Percentiles rank a stretch among this genome's conserved stretches.
Evolutionary conservation across 441 rosid genomes (phyloP).

Genomic region (Pelargonium australe): DNA sequence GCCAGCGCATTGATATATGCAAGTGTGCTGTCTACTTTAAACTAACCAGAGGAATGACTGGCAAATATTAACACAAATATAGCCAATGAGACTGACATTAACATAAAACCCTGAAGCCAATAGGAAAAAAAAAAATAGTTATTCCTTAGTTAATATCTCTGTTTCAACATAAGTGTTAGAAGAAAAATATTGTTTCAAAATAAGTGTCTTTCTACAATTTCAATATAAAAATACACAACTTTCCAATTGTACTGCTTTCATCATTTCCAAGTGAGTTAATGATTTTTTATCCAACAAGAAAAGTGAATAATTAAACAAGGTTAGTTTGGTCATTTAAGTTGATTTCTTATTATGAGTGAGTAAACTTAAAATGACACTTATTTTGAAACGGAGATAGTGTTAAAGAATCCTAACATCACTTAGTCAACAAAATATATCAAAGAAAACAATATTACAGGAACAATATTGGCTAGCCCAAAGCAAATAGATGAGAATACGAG

Average conservation of each 20-base stretch:
- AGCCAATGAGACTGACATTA: not conserved
- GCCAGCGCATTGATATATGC: not conserved
- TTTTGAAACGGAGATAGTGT: not conserved
- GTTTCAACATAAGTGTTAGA: too few species aligned
- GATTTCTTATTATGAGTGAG: too few species aligned
- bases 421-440: not conserved
- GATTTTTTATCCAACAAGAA: too few species aligned
- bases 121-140: not conserved
- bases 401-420: conserved; percentile 2
- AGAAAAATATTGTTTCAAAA: too few species aligned
- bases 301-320: too few species aligned
- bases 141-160: not conserved
- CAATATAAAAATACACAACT: too few species aligned
- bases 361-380: too few species aligned
- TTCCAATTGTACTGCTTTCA: too few species aligned
- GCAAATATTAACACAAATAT: not conserved
- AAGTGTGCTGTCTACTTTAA: not conserved
- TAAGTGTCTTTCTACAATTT: too few species aligned
- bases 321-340: too few species aligned
- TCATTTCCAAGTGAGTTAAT: too few species aligned
- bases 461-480: conserved; percentile 2
- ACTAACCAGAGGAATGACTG: not conserved
- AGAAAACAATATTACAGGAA: not conserved
- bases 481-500: not conserved
- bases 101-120: not conserved